Conservation (phyloP, 148 eudicot genomes). For the Camellia sinensis region DNA sequence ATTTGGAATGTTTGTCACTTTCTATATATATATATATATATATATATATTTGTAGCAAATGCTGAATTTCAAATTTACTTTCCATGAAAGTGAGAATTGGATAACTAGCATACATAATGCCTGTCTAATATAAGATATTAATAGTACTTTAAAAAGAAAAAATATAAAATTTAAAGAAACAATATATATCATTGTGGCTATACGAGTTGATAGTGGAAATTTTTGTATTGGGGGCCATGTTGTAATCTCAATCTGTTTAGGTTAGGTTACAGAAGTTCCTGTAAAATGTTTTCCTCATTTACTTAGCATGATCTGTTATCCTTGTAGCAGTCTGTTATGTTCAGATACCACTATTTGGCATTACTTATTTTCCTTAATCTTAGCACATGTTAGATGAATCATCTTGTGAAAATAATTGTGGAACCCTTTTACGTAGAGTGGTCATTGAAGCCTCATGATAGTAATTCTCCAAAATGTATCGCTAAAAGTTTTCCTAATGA, state of each 20-base stretch:
- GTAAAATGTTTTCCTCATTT: neutral
- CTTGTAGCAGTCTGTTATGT: neutral
- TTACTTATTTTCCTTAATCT: neutral
- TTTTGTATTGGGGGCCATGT: neutral
- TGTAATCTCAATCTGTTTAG: neutral
- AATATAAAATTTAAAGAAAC: too few relatives aligned
- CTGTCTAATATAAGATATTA: too few relatives aligned
- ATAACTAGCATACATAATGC: neutral
- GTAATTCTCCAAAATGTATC: too few relatives aligned
- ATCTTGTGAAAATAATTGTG: neutral
- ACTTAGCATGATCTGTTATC: neutral
- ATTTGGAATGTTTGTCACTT: too few relatives aligned
- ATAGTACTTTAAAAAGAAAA: too few relatives aligned
- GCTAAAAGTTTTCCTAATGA: too few relatives aligned
- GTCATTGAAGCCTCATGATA: neutral
- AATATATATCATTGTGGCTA: too few relatives aligned
- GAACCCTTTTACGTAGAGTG: neutral
- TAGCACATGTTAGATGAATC: neutral
- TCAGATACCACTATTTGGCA: neutral
- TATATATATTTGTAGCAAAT: too few relatives aligned
- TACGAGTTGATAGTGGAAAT: too few relatives aligned
- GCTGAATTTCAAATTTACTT: neutral
- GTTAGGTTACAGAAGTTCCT: constrained; percentile 1
- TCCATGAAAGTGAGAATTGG: neutral
- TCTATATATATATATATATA: too few relatives aligned